phyloP scores from a whole-genome alignment of 352 stramenopile species.

The Phytophthora fragariaefolia region DNA sequence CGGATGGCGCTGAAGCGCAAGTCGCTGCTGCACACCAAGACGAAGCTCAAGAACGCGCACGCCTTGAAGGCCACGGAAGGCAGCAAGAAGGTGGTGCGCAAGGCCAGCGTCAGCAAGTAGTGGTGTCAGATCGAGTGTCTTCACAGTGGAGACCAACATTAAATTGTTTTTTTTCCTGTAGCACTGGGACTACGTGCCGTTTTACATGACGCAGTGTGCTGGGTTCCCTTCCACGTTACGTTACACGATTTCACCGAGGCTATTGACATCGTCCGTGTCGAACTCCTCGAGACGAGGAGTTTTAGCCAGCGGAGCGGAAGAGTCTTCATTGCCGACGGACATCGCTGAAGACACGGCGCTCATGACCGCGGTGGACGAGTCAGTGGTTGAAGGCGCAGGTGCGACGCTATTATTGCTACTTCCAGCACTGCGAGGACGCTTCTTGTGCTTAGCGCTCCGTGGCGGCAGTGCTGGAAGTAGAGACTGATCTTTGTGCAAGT shows the following conservation, averaged over 20 bases:
- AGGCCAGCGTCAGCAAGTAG: constrained; percentile 56
- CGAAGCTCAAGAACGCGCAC: constrained; percentile 53
- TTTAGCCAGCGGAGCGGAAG: constrained; percentile 43
- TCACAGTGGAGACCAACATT: constrained; percentile 1
- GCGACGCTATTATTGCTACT: constrained; percentile 14
- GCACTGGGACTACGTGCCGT: too few species aligned
- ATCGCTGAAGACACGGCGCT: constrained; percentile 19
- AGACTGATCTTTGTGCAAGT: constrained; percentile 74
- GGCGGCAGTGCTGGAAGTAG: constrained; percentile 58
- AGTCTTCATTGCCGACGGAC: constrained; percentile 20
- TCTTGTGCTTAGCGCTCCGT: constrained; percentile 68
- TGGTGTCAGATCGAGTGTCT: background rate
- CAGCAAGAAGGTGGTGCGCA: constrained; percentile 60
- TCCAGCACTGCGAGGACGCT: constrained; percentile 45
- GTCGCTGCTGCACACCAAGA: constrained; percentile 59
- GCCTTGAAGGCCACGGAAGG: constrained; percentile 46
- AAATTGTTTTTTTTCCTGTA: constrained; percentile 16
- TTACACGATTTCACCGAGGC: constrained; percentile 68
- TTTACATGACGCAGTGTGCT: too few species aligned
- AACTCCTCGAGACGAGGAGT: constrained; percentile 61
- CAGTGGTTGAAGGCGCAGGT: constrained; percentile 7
- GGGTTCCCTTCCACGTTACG: too few species aligned
- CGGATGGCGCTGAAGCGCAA: constrained; percentile 82
- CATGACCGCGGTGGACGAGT: constrained; percentile 8
- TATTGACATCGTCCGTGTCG: constrained; percentile 62